Evolutionary conservation across 1,139 yeast genomes (phyloP), one percentile per base, ranked within the genome.

Genomic region (Lodderomyces jiufengensis): DNA sequence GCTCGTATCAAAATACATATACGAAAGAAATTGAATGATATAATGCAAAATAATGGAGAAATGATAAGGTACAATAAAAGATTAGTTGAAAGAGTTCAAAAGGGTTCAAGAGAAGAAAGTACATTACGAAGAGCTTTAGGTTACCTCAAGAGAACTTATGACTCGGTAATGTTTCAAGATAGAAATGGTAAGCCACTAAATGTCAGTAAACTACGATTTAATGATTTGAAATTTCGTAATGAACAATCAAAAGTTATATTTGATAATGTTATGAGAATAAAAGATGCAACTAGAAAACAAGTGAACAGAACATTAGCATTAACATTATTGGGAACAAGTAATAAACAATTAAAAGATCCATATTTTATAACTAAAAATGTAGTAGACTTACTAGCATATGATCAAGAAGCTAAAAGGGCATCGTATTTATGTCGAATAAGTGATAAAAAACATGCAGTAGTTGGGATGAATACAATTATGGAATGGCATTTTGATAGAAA

Each of bases 401-500:
- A 68, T 37, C 72, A 72, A 2, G 56, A 58, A 34, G 44, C 65
- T 0, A 64, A 61, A 24, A 70, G 84, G 41, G 90, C 92, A 0
- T 46, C 70, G 11, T 65, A 66, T 41, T 55, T 81, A 16, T 70
- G 77, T 5, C 65, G 68, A 33, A 44, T 80, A 20, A 79, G 84
- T 1, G 48, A 60, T 5, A 39, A 48, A 5, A 36, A 44, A 0
- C 62, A 69, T 23, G 85, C 85, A 8, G 51, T 66, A 0, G 84
- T 78, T 21, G 84, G 77, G 0, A 72, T 78, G 77, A 84, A 84
- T 44, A 64, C 71, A 11, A 66, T 84, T 1, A 54, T 77, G 50
- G 68, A 71, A 42, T 70, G 76, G 63, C 60, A 69, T 24, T 54
- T 80, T 9, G 55, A 57, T 6, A 55, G 61, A 6, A 66, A 63